Conservation (phyloP, 352 stramenopile genomes). For the Hyaloperonospora brassicae region DNA sequence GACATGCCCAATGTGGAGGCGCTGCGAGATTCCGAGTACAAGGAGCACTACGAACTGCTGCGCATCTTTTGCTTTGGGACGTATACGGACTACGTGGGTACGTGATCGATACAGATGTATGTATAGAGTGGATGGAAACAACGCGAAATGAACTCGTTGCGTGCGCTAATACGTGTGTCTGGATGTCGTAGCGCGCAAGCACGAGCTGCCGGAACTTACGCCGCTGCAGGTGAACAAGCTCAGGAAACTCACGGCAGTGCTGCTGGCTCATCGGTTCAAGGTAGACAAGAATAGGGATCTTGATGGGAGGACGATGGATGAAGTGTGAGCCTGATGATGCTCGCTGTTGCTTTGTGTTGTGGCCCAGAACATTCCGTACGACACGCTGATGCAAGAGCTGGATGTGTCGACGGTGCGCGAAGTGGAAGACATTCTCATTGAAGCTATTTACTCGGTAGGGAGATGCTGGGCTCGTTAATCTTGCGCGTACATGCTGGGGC, state of each 20-base stretch:
- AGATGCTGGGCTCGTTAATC: too few species aligned
- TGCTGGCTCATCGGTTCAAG: conserved; percentile 77
- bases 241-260: conserved; percentile 84
- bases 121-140: too few species aligned
- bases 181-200: conserved; percentile 38
- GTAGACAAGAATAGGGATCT: conserved; percentile 19
- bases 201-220: conserved; percentile 58
- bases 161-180: too few species aligned
- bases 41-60: conserved; percentile 74
- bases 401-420: conserved; percentile 75
- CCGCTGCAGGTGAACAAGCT: conserved; percentile 77
- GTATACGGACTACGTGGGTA: conserved; percentile 81
- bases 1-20: conserved; percentile 87
- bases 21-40: conserved; percentile 63
- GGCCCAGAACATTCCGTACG: conserved; percentile 74
- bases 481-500: neutral
- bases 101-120: neutral
- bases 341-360: conserved; percentile 2
- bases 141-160: too few species aligned
- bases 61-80: conserved; percentile 88
- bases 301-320: neutral
- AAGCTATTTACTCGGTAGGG: conserved; percentile 88
- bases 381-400: conserved; percentile 66
- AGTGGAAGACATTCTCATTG: conserved; percentile 90
- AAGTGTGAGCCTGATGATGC: neutral